These are phyloP conservation scores for Chenopodium quinoa DNA, from an alignment of 148 eudicot genomes.

Conservation along the genomic window DNA sequence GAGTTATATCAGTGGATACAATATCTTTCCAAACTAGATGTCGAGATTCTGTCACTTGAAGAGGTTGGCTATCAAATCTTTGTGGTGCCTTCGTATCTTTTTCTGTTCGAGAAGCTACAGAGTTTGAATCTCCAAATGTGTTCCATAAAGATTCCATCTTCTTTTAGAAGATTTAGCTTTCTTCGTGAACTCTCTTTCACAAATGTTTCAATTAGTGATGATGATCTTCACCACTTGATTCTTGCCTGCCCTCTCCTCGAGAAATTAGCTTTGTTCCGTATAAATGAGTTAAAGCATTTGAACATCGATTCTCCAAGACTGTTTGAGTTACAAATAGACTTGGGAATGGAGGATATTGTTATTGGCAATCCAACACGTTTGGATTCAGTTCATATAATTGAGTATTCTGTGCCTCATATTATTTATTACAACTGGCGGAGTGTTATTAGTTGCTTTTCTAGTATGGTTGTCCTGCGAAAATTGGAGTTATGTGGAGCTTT, in stretches of 20 bases:
- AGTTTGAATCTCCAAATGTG: background rate
- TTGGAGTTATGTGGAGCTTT: background rate
- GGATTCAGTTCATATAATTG: background rate
- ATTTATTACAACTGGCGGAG: background rate
- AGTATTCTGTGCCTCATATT: background rate
- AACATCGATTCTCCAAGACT: constrained; percentile 7
- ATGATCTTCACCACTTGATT: constrained; percentile 15
- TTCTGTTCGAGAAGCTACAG: constrained; percentile 3
- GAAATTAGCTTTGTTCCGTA: background rate
- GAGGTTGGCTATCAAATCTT: background rate
- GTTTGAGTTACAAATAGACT: background rate
- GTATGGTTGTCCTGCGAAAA: background rate
- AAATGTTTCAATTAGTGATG: constrained; percentile 1
- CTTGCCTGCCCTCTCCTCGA: background rate
- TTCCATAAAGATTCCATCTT: background rate
- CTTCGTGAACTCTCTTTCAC: background rate
- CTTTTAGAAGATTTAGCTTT: background rate
- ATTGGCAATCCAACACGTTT: background rate
- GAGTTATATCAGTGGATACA: constrained; percentile 18
- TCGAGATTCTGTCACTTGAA: background rate
- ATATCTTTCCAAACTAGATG: background rate
- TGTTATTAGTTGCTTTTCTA: constrained; percentile 8
- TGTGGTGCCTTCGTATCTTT: background rate
- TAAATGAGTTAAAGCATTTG: background rate
- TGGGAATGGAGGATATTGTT: background rate